A percentile compares a stretch with the other conserved stretches of the same genome.
These are phyloP conservation scores for Penicillium paxilli DNA, from an alignment of 495 filamentous ascomycete genomes.

Conservation along the genomic window DNA sequence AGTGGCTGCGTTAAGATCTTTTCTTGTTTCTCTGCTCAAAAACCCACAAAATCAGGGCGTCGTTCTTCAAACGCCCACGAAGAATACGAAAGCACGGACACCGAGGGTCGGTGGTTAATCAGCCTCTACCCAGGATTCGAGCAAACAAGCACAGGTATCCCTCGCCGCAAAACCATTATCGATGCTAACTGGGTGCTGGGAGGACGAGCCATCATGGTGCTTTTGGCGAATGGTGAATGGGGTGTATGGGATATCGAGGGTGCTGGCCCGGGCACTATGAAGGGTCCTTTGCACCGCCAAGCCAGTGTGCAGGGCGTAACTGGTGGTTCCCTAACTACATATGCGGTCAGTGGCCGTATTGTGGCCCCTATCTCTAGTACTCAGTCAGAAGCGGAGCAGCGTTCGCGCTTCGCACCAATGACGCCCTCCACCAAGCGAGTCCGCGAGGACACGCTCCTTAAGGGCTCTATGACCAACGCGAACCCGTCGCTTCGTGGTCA, in stretches of 20 bases:
- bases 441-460: slow-evolving; percentile 56
- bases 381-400: slow-evolving; percentile 38
- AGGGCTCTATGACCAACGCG: slow-evolving; percentile 33
- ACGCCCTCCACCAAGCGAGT: slow-evolving; percentile 76
- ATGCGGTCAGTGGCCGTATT: slow-evolving; percentile 69
- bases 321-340: slow-evolving; percentile 64
- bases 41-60: slow-evolving; percentile 24
- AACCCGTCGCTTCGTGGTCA: slow-evolving; percentile 55
- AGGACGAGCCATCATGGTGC: slow-evolving; percentile 71
- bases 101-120: slow-evolving; percentile 60
- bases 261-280: slow-evolving; percentile 52
- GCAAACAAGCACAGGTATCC: slow-evolving; percentile 34
- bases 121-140: slow-evolving; percentile 70
- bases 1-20: slow-evolving; percentile 70
- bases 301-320: slow-evolving; percentile 56
- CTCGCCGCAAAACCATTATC: slow-evolving; percentile 71
- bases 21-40: slow-evolving; percentile 43
- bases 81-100: slow-evolving; percentile 33
- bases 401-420: slow-evolving; percentile 72
- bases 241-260: slow-evolving; percentile 88
- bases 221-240: slow-evolving; percentile 88
- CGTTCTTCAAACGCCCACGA: slow-evolving; percentile 26
- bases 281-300: slow-evolving; percentile 58
- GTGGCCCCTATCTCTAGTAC: slow-evolving; percentile 37
- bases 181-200: slow-evolving; percentile 81